Evolutionary conservation across 805 yeast species (phyloP).

Genomic region (Wickerhamiella lipophila): DNA sequence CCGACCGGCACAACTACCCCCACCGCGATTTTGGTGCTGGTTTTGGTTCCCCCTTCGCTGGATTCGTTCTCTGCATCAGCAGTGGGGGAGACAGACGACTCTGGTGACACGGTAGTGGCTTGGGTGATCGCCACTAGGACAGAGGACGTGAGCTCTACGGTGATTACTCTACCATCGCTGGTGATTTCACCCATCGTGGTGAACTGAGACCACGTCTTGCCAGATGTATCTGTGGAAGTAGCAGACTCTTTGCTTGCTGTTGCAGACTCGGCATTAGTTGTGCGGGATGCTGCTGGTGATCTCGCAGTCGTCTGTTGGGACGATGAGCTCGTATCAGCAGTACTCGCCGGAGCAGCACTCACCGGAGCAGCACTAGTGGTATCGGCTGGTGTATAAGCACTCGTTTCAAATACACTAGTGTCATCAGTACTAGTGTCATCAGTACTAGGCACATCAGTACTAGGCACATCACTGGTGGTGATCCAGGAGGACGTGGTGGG

Average conservation of each 20-base stretch:
- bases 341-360: background rate
- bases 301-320: background rate
- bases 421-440: too few relatives aligned
- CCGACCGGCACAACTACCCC: slow-evolving; percentile 11
- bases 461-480: background rate
- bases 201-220: slow-evolving; percentile 1
- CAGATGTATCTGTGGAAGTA: background rate
- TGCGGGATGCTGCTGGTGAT: background rate
- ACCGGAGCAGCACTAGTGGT: background rate
- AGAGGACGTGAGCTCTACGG: slow-evolving; percentile 1
- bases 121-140: slow-evolving; percentile 5
- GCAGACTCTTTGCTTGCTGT: background rate
- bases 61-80: background rate
- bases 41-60: background rate
- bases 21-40: slow-evolving; percentile 8
- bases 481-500: slow-evolving; percentile 1
- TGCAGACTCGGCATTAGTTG: background rate
- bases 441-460: too few relatives aligned
- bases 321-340: background rate
- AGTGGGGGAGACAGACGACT: background rate
- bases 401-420: background rate
- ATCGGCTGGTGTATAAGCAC: background rate
- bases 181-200: slow-evolving; percentile 1
- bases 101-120: slow-evolving; percentile 2
- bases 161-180: slow-evolving; percentile 2